A percentile compares a stretch with the other conserved stretches of the same genome.
Evolutionary conservation across 495 filamentous ascomycete genomes (phyloP).

Genomic region (Tetracladium setigerum): DNA sequence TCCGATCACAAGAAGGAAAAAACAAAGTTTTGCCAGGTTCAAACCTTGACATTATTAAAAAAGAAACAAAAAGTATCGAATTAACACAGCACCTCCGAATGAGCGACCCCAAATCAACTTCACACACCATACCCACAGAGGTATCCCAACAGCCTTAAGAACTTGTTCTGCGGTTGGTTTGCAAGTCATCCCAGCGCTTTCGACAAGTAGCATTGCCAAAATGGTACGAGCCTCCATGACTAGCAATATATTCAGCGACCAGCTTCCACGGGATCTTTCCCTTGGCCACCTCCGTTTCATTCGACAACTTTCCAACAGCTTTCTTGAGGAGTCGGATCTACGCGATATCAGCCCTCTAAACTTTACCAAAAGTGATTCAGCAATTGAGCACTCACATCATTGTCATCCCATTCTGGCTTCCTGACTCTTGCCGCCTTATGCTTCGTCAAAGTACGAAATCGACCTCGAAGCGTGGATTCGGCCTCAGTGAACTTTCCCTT

Average conservation of each 20-base stretch:
- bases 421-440: conserved; percentile 62
- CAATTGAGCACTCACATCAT: conserved; percentile 58
- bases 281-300: conserved; percentile 13
- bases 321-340: conserved; percentile 42
- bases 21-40: too few species aligned
- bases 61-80: neutral
- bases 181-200: conserved; percentile 63
- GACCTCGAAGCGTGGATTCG: conserved; percentile 80
- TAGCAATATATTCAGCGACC: conserved; percentile 63
- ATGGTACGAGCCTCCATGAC: conserved; percentile 67
- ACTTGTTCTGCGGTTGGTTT: neutral
- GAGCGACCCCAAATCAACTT: too few species aligned
- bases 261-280: conserved; percentile 75
- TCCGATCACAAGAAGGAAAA: too few species aligned
- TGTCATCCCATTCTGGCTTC: conserved; percentile 67
- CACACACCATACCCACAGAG: neutral
- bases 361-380: neutral
- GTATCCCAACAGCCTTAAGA: neutral
- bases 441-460: conserved; percentile 76
- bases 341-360: conserved; percentile 9
- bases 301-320: conserved; percentile 34
- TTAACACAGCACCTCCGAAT: too few species aligned
- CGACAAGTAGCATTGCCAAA: conserved; percentile 86
- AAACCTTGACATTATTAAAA: neutral
- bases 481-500: conserved; percentile 63